Base-by-base conservation (phyloP, 306 rosid species). In the Albizia julibrissin region DNA sequence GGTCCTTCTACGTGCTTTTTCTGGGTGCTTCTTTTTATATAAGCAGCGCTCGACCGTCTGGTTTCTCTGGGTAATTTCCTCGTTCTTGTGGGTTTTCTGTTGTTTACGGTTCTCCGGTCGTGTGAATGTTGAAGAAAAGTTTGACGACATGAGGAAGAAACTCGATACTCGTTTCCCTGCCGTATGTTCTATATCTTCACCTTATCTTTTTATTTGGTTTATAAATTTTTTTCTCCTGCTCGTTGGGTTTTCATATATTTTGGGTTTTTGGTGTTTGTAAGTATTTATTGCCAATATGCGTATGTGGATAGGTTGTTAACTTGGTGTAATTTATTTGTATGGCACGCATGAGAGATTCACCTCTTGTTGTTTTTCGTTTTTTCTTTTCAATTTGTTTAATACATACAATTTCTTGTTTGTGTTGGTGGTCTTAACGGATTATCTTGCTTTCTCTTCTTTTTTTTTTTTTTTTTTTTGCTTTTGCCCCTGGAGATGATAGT, bases 81-180 rank as follows among this genome's bases (percentile, higher is more conserved):
- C 24, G 52, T 56, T 46, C 24, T 29, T 1, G n/a, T 5, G 46
- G 54, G 14, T 16, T 44, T 22, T 27, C 14, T 6, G 34, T 26
- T 64, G 11, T 62, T 18, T 70, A 24, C 50, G 12, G 10, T 61
- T 66, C 22, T 33, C 31, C 31, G 39, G 40, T 3, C 15, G 22
- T 15, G 6, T 52, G 68, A 56, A 50, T 80, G 85, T 69, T 67
- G 72, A 42, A 40, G 75, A 42, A 40, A 12, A 76, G 58, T 75
- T 76, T 52, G 44, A 69, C 79, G 73, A 24, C 79, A 91, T 91
- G 97, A 92, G 80, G 87, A 92, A 88, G 85, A 92, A 92, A 78
- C 90, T 92, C 0, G 97, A 90, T 77, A 92, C 97, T 69, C 97
- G 94, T 81, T 92, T 92, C 42, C 97, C 97, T 46, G 94, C 97